Conservation (phyloP, 1,139 yeast species). For the Protomyces gravidus region DNA sequence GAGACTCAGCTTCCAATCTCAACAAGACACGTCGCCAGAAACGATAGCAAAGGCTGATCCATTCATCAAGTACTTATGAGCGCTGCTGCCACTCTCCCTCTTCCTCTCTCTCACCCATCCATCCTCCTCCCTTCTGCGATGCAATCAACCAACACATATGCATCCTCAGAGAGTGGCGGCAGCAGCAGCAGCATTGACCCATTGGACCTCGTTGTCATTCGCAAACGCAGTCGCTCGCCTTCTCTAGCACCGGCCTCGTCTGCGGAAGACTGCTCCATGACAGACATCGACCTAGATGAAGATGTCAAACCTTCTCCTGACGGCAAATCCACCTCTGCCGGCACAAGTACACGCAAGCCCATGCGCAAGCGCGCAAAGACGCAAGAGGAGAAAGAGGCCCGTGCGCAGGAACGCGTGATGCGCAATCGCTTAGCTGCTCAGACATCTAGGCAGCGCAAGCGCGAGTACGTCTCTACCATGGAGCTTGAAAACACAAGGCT, state of each 20-base stretch:
- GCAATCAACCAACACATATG: neutral
- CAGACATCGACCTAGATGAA: neutral
- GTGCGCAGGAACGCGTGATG: slow-evolving; percentile 84
- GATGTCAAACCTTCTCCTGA: neutral
- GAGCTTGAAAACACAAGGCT: slow-evolving; percentile 44
- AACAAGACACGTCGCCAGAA: neutral
- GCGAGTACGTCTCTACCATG: slow-evolving; percentile 81
- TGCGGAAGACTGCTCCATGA: neutral
- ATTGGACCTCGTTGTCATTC: neutral
- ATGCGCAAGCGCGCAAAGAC: slow-evolving; percentile 97
- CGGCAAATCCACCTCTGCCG: neutral
- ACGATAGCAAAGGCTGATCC: neutral
- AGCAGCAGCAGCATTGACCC: neutral
- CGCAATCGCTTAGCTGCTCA: slow-evolving; percentile 97
- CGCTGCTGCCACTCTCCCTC: neutral
- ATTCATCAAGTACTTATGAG: neutral
- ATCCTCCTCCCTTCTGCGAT: neutral
- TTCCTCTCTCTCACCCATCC: neutral
- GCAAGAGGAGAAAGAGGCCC: slow-evolving; percentile 92
- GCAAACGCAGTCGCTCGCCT: neutral
- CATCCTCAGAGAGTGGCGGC: neutral
- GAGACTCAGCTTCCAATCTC: neutral
- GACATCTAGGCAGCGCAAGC: slow-evolving; percentile 92
- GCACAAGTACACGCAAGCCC: slow-evolving; percentile 48
- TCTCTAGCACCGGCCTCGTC: neutral